Conservation (phyloP, 2,329 filamentous ascomycete species). For the Neonectria neomacrospora region DNA sequence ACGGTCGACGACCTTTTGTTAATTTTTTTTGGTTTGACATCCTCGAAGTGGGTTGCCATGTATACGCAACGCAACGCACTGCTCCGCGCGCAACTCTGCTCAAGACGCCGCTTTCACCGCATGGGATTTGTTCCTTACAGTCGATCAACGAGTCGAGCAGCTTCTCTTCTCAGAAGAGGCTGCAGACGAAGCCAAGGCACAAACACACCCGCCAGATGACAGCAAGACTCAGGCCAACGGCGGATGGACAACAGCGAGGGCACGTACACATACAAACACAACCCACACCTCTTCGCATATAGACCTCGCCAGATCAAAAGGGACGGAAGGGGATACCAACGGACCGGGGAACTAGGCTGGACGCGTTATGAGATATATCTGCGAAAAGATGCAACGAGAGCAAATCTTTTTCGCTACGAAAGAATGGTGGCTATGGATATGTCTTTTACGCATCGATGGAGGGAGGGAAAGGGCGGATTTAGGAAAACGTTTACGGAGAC, state of each 20-base stretch:
- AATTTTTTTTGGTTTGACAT: conserved; percentile 37
- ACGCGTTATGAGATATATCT: conserved; percentile 35
- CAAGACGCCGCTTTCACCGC: conserved; percentile 5
- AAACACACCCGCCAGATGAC: neutral
- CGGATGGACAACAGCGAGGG: conserved; percentile 31
- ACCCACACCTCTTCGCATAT: conserved; percentile 39
- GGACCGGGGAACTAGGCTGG: conserved; percentile 29
- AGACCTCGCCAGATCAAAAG: conserved; percentile 37
- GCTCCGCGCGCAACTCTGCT: conserved; percentile 21
- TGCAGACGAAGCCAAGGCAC: conserved; percentile 26
- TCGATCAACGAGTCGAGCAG: conserved; percentile 9
- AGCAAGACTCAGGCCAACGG: conserved; percentile 5
- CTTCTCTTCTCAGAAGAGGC: neutral
- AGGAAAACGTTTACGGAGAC: conserved; percentile 34
- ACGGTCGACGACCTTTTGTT: conserved; percentile 33
- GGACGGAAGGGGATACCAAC: conserved; percentile 25
- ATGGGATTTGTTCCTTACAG: conserved; percentile 3
- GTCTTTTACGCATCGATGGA: conserved; percentile 31
- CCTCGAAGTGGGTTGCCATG: conserved; percentile 32
- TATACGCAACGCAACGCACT: conserved; percentile 5
- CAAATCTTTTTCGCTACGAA: conserved; percentile 33
- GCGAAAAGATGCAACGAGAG: conserved; percentile 30
- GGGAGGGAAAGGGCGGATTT: conserved; percentile 7
- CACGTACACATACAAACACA: conserved; percentile 22
- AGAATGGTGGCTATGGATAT: conserved; percentile 30